Conservation (phyloP, 306 rosid genomes). For the Quercus ilex region DNA sequence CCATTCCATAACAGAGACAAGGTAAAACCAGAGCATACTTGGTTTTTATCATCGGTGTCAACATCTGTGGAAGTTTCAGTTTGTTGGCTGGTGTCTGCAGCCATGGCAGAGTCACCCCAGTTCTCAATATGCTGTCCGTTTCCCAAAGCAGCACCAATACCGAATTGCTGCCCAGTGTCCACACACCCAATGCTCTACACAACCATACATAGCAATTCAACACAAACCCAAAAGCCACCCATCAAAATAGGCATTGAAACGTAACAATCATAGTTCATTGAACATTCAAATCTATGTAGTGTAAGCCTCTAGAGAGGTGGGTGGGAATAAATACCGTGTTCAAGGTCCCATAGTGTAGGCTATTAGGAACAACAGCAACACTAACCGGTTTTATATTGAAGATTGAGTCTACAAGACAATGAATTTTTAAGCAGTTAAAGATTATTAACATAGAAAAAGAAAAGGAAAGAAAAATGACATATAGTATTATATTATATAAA, state of each 20-base stretch:
- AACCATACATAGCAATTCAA: slow-evolving; percentile 1
- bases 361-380: slow-evolving; percentile 39
- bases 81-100: slow-evolving; percentile 53
- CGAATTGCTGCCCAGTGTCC: slow-evolving; percentile 38
- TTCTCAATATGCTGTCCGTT: slow-evolving; percentile 67
- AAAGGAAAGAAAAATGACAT: background rate
- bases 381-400: slow-evolving; percentile 57
- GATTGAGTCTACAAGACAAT: slow-evolving; percentile 43
- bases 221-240: background rate
- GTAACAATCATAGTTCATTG: background rate
- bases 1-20: background rate
- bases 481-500: background rate
- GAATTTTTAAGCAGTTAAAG: slow-evolving; percentile 5
- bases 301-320: background rate
- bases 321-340: slow-evolving; percentile 38
- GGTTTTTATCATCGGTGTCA: slow-evolving; percentile 57
- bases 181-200: slow-evolving; percentile 45
- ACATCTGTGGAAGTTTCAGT: slow-evolving; percentile 79
- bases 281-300: background rate
- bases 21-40: slow-evolving; percentile 23
- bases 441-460: background rate
- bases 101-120: slow-evolving; percentile 75
- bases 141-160: slow-evolving; percentile 30
- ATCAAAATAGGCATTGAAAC: background rate
- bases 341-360: slow-evolving; percentile 54